These are phyloP conservation scores for Penicillium sp. DNA, from an alignment of 2,329 filamentous ascomycete species.

Conservation along the genomic window DNA sequence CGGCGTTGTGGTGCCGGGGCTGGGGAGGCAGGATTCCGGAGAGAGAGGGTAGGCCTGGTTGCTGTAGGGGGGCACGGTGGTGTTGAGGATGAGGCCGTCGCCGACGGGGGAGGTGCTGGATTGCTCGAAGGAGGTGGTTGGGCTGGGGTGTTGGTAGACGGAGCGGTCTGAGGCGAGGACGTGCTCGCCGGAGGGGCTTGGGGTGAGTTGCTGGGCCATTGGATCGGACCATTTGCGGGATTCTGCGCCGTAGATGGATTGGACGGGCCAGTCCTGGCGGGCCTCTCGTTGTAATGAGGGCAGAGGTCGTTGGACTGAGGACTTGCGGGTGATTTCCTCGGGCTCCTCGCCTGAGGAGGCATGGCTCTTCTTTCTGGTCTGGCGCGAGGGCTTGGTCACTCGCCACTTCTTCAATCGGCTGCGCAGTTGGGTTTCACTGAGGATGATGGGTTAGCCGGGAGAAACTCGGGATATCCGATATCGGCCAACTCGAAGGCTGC, in stretches of 20 bases:
- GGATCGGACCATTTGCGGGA: conserved; percentile 24
- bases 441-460: neutral
- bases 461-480: neutral
- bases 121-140: conserved; percentile 29
- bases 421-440: conserved; percentile 47
- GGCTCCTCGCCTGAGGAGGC: conserved; percentile 23
- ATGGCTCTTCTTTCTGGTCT: conserved; percentile 43
- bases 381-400: conserved; percentile 48
- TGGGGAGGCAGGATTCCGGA: conserved; percentile 31
- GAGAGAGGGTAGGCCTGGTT: conserved; percentile 32
- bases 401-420: conserved; percentile 49
- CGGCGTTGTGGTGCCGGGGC: conserved; percentile 26
- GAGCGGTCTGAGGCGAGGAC: conserved; percentile 23
- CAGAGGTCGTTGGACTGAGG: conserved; percentile 9
- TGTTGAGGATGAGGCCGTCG: conserved; percentile 29
- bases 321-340: conserved; percentile 14
- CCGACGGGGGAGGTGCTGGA: conserved; percentile 26
- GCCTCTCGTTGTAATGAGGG: conserved; percentile 5
- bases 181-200: conserved; percentile 26
- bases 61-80: conserved; percentile 24
- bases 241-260: conserved; percentile 14
- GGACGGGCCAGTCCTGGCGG: conserved; percentile 17
- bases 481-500: neutral
- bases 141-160: conserved; percentile 20
- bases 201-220: conserved; percentile 24